phyloP scores from a whole-genome alignment of 2,329 filamentous ascomycete species.

The Cordyceps farinosa region DNA sequence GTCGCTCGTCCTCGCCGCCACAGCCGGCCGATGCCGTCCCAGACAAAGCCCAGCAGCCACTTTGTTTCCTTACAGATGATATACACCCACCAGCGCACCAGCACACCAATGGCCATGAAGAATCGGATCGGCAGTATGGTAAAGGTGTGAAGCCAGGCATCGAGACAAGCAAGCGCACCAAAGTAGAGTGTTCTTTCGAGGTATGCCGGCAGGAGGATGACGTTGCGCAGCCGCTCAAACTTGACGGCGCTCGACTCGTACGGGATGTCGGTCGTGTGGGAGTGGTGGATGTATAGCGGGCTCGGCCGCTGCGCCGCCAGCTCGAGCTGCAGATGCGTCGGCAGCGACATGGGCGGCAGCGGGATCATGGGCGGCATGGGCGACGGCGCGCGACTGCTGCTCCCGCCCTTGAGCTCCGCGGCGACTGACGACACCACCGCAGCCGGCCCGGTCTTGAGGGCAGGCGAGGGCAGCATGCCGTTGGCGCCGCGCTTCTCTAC shows the following conservation, averaged over 20 bases:
- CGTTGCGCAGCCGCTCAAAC: constrained; percentile 86
- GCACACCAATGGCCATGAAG: constrained; percentile 70
- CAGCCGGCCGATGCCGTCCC: constrained; percentile 72
- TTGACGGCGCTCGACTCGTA: constrained; percentile 94
- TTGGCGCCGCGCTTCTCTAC: constrained; percentile 4
- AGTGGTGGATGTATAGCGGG: constrained; percentile 62
- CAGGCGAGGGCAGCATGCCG: constrained; percentile 22
- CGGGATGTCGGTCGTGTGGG: constrained; percentile 56
- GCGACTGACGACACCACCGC: constrained; percentile 21
- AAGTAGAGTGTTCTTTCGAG: constrained; percentile 85
- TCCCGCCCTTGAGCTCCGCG: constrained; percentile 21
- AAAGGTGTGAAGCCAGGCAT: constrained; percentile 95
- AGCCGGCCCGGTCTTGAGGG: constrained; percentile 25
- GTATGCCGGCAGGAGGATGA: constrained; percentile 74
- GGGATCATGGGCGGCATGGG: constrained; percentile 55
- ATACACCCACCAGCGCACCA: constrained; percentile 74
- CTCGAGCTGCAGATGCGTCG: constrained; percentile 62
- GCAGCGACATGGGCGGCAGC: constrained; percentile 63
- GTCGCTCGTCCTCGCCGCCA: constrained; percentile 59
- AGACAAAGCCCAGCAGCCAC: constrained; percentile 73
- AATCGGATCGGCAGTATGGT: constrained; percentile 93
- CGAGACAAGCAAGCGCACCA: constrained; percentile 84
- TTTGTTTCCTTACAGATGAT: constrained; percentile 67
- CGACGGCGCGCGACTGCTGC: constrained; percentile 37
- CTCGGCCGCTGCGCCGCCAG: constrained; percentile 59